Base-by-base conservation (phyloP, 345 rosid species). In the Balakata baccata region DNA sequence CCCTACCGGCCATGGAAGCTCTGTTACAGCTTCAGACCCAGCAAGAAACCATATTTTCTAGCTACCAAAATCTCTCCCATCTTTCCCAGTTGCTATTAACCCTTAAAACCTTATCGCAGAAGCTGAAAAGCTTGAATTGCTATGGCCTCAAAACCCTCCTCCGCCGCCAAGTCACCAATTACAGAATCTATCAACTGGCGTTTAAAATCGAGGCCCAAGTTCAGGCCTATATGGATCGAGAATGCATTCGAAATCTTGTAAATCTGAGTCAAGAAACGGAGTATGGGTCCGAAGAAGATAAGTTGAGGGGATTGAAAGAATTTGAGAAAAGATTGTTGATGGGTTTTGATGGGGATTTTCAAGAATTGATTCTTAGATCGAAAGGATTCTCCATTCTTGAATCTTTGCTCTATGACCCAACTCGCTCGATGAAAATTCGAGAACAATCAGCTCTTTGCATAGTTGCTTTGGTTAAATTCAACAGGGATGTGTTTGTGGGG, bases 401-500 rank as follows among this genome's bases (percentile, higher is more conserved):
- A 71, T 62, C 60, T 4, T 61, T 75, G 8, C 75, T 89, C 0
- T 83, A 83, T 62, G 83, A 87, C 62, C 34, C 66, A 7, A 49
- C 64, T 6, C 63, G 85, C 54, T 74, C 85, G 0, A 75, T 18
- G 45, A 74, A 62, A 65, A 60, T 81, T 17, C 69, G 77, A 57
- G 90, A 87, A 51, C 77, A 74, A 18, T 74, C 63, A 11, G 85
- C 82, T 4, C 52, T 63, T 11, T 83, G 77, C 7, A 64, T 89
- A 10, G 83, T 79, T 29, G 80, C 78, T 37, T 74, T 89, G 49
- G 86, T 86, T 43, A 56, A 69, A 56, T 89, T 89, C 75, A 89
- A 89, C 46, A 78, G 82, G 60, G 82, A 89, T 60, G 89, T 89
- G 50, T 89, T 85, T 57, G 90, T 87, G 29, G 89, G 90, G 14